Conservation (phyloP, 2,329 filamentous ascomycete species). For the Aspergillus fumigatiaffinis region DNA sequence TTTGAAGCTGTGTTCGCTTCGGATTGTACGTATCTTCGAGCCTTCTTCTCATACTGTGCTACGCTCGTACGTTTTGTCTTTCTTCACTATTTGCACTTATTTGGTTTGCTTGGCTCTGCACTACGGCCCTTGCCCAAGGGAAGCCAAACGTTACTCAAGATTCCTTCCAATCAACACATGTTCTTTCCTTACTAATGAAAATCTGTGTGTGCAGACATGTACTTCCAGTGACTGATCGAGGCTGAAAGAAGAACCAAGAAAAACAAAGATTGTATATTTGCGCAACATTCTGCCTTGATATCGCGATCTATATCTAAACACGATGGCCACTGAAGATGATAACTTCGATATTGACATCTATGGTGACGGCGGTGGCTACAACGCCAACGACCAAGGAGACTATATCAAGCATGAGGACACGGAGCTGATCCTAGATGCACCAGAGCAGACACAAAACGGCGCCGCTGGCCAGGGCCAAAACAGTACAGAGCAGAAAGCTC, state of each 20-base stretch:
- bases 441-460: slow-evolving; percentile 30
- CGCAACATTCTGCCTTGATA: slow-evolving; percentile 28
- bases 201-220: slow-evolving; percentile 40
- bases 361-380: slow-evolving; percentile 54
- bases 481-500: slow-evolving; percentile 16
- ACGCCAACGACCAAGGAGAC: slow-evolving; percentile 46
- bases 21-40: slow-evolving; percentile 41
- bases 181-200: slow-evolving; percentile 37
- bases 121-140: not conserved
- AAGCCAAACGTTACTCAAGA: not conserved
- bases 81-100: slow-evolving; percentile 3
- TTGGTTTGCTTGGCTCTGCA: not conserved
- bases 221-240: slow-evolving; percentile 36
- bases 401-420: slow-evolving; percentile 37
- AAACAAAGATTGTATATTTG: slow-evolving; percentile 37
- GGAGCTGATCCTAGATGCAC: slow-evolving; percentile 37
- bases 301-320: slow-evolving; percentile 26
- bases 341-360: slow-evolving; percentile 71
- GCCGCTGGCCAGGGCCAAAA: slow-evolving; percentile 13
- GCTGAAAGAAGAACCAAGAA: slow-evolving; percentile 21
- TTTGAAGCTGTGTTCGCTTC: slow-evolving; percentile 25
- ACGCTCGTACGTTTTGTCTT: slow-evolving; percentile 12
- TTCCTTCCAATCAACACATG: not conserved
- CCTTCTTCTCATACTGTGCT: slow-evolving; percentile 17
- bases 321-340: slow-evolving; percentile 58